Conservation (phyloP, 1,284 basidiomycete species). For the Abortiporus biennis region DNA sequence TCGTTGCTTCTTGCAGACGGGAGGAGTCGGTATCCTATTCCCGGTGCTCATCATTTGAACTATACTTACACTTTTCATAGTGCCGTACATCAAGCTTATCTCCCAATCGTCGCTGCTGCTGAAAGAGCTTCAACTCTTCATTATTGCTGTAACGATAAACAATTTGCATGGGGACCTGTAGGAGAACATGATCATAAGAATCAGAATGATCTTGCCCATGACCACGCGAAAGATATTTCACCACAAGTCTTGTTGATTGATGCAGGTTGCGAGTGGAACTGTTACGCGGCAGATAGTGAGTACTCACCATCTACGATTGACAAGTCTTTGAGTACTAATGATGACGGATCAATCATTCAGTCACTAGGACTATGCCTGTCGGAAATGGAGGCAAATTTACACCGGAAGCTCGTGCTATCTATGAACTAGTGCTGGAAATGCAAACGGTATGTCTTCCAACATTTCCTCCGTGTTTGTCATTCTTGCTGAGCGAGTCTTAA, state of each 20-base stretch:
- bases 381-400: slow-evolving; percentile 89
- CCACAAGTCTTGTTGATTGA: slow-evolving; percentile 88
- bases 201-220: slow-evolving; percentile 37
- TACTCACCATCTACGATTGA: slow-evolving; percentile 1
- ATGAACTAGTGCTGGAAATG: slow-evolving; percentile 84
- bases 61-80: slow-evolving; percentile 29
- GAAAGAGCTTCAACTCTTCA: slow-evolving; percentile 83
- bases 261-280: slow-evolving; percentile 86
- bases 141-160: slow-evolving; percentile 82
- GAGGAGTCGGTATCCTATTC: slow-evolving; percentile 55
- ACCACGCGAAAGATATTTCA: slow-evolving; percentile 34
- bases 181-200: slow-evolving; percentile 50
- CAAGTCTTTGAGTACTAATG: not conserved
- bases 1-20: slow-evolving; percentile 80
- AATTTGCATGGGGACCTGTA: slow-evolving; percentile 75
- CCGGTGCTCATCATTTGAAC: not conserved
- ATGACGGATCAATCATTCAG: slow-evolving; percentile 18
- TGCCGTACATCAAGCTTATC: slow-evolving; percentile 81
- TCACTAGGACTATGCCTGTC: slow-evolving; percentile 81
- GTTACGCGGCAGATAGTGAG: slow-evolving; percentile 73
- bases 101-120: slow-evolving; percentile 85
- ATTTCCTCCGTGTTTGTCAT: not conserved
- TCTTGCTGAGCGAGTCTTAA: not conserved
- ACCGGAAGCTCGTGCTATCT: slow-evolving; percentile 71
- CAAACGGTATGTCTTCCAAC: slow-evolving; percentile 52